These are phyloP conservation scores for Plectosphaerella sp. DNA, from an alignment of 2,329 filamentous ascomycete genomes.

Conservation along the genomic window DNA sequence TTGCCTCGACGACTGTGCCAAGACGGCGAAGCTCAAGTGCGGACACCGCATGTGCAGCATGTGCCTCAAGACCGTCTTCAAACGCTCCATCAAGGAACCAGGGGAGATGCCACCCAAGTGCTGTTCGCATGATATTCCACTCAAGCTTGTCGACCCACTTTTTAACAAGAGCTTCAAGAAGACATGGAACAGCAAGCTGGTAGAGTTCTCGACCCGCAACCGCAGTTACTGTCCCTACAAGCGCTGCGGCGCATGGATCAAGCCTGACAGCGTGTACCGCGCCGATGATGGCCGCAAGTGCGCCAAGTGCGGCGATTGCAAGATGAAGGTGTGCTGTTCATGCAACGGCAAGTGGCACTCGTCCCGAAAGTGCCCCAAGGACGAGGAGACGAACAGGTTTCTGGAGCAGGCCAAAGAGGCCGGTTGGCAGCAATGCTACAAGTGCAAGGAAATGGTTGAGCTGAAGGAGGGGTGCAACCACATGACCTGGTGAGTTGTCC, in stretches of 20 bases:
- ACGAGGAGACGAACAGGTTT: slow-evolving; percentile 61
- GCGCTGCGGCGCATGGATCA: slow-evolving; percentile 76
- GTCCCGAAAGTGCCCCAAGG: slow-evolving; percentile 64
- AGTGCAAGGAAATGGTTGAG: slow-evolving; percentile 71
- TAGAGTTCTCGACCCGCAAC: slow-evolving; percentile 70
- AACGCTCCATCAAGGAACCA: slow-evolving; percentile 69
- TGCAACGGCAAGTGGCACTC: slow-evolving; percentile 75
- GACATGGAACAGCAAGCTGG: slow-evolving; percentile 75
- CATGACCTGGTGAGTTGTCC: slow-evolving; percentile 68
- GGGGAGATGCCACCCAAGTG: slow-evolving; percentile 82
- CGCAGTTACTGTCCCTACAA: slow-evolving; percentile 72
- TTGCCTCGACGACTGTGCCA: slow-evolving; percentile 65
- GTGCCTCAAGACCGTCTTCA: slow-evolving; percentile 72
- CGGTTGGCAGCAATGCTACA: slow-evolving; percentile 73
- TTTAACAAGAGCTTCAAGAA: slow-evolving; percentile 73
- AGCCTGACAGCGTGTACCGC: slow-evolving; percentile 61
- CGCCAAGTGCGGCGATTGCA: slow-evolving; percentile 68
- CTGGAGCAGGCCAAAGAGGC: slow-evolving; percentile 61
- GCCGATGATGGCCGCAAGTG: slow-evolving; percentile 56
- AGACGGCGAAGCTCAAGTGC: slow-evolving; percentile 66
- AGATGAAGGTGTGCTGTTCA: slow-evolving; percentile 66
- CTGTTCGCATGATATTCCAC: slow-evolving; percentile 69
- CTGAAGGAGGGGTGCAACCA: slow-evolving; percentile 81
- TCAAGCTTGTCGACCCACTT: slow-evolving; percentile 70
- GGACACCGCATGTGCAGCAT: slow-evolving; percentile 76